A percentile compares a stretch with the other conserved stretches of the same genome.
These are phyloP conservation scores for Isabelozyma rhagii DNA, from an alignment of 805 yeast genomes.

Conservation along the genomic window DNA sequence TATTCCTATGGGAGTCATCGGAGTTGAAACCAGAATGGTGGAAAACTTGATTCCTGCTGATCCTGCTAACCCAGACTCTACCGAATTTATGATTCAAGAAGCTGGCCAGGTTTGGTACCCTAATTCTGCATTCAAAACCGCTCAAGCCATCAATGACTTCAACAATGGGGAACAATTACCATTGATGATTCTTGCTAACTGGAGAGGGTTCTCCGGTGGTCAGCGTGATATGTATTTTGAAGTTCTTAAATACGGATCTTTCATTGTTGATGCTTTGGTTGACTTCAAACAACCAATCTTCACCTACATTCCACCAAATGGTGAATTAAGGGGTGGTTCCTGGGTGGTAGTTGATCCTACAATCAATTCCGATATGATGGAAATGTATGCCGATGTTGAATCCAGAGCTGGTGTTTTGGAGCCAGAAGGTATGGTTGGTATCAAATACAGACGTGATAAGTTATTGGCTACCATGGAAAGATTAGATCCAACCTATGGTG, in stretches of 20 bases:
- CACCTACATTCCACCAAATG: constrained; percentile 96
- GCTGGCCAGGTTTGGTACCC: constrained; percentile 99
- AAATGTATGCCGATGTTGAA: constrained; percentile 96
- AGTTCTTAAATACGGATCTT: constrained; percentile 94
- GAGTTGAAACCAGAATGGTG: constrained; percentile 86
- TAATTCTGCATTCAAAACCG: constrained; percentile 97
- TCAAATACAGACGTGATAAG: constrained; percentile 93
- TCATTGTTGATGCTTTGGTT: constrained; percentile 94
- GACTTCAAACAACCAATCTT: constrained; percentile 95
- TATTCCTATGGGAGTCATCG: constrained; percentile 97
- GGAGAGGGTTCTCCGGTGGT: constrained; percentile 99
- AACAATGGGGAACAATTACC: constrained; percentile 98
- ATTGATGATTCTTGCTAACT: constrained; percentile 94
- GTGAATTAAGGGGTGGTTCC: constrained; percentile 99
- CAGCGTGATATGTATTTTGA: constrained; percentile 99
- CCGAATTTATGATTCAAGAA: constrained; percentile 82
- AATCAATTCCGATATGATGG: constrained; percentile 96
- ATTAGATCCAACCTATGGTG: constrained; percentile 73
- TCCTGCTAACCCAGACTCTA: constrained; percentile 96
- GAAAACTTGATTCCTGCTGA: constrained; percentile 95
- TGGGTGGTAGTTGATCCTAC: constrained; percentile 99
- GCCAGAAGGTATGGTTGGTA: constrained; percentile 99
- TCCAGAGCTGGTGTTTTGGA: constrained; percentile 97
- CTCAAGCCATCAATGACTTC: constrained; percentile 97
- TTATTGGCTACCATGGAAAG: constrained; percentile 87